A percentile compares a stretch with the other conserved stretches of the same genome.
Evolutionary conservation across 2,329 filamentous ascomycete species (phyloP).

Genomic region (Alternaria tenuissima): DNA sequence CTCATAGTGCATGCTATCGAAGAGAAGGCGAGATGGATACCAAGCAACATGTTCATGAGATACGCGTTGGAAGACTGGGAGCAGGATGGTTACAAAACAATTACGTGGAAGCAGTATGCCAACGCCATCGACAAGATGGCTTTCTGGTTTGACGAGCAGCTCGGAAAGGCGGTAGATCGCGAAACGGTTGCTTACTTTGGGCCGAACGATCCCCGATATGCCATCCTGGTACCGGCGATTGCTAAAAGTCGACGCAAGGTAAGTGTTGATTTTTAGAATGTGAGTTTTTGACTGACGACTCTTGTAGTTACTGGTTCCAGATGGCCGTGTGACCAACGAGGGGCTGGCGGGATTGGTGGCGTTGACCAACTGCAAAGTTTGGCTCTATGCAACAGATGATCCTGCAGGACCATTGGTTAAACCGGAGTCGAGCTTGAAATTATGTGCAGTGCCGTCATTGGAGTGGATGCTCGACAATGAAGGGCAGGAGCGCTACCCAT

Average conservation of each 20-base stretch:
- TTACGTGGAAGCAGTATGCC: not conserved
- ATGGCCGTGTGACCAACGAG: not conserved
- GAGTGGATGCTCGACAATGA: not conserved
- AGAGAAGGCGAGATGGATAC: constrained; percentile 23
- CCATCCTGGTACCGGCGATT: not conserved
- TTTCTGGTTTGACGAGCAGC: not conserved
- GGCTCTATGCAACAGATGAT: not conserved
- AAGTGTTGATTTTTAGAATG: not conserved
- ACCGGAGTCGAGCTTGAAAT: not conserved
- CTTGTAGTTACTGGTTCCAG: not conserved
- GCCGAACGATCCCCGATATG: not conserved
- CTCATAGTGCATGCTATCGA: constrained; percentile 23
- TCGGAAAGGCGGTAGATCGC: not conserved
- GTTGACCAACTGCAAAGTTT: not conserved
- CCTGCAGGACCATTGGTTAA: not conserved
- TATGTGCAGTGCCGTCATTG: not conserved
- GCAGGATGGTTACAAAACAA: not conserved
- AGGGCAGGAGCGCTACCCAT: not conserved
- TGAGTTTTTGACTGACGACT: not conserved
- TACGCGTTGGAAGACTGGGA: not conserved
- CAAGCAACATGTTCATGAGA: too few species aligned
- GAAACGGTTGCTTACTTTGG: not conserved
- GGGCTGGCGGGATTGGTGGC: not conserved
- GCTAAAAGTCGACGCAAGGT: not conserved
- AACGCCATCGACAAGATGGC: not conserved